Base-by-base conservation (phyloP, 1,139 yeast species). In the Blastobotrys ciferrii region DNA sequence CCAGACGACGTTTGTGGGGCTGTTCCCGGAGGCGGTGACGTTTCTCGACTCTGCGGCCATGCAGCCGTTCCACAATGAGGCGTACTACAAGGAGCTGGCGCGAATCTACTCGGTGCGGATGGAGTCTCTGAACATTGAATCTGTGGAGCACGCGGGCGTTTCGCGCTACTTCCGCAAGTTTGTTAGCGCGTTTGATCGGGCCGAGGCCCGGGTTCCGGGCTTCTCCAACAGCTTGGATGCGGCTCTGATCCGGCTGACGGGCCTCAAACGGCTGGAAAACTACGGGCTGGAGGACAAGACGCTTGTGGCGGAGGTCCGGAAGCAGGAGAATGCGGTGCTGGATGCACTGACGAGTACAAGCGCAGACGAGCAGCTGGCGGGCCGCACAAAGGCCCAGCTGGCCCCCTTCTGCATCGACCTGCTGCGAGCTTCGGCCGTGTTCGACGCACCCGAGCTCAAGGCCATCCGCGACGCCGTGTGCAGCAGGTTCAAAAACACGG, bases 381-480 rank as follows among this genome's bases (percentile, higher is more conserved):
- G 6, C 18, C 35, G 32, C 7, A 43, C 23, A 15, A 33, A 33
- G 42, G 19, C 23, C 17, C 42, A 43, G 33, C 36, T 30, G 36
- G 28, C 35, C 6, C n/a, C 32, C 17, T 28, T 43, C 25, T 33
- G 32, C 20, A 36, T 37, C 11, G 46, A 43, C 30, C 39, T 36
- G 2, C 15, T 20, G 4, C 20, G 18, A 17, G 42, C 42, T 4
- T 32, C 39, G 14, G 47, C 37, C 11, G 47, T 32, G 14, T 15
- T 44, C 32, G 41, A 38, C 37, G 19, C 57, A 1, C 61, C 60
- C 5, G 51, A 47, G 41, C 48, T 48, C n/a, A 60, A 57, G 4
- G 39, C 19, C 19, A 50, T 50, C 44, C 44, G 46, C 32, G 42
- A 14, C 35, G 43, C 18, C 7, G 43, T 30, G 9, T 13, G 18